A percentile compares a stretch with the other conserved stretches of the same genome.
Evolutionary conservation across 768 basidiomycete species (phyloP).

Genomic region (Pleurotus djamor): DNA sequence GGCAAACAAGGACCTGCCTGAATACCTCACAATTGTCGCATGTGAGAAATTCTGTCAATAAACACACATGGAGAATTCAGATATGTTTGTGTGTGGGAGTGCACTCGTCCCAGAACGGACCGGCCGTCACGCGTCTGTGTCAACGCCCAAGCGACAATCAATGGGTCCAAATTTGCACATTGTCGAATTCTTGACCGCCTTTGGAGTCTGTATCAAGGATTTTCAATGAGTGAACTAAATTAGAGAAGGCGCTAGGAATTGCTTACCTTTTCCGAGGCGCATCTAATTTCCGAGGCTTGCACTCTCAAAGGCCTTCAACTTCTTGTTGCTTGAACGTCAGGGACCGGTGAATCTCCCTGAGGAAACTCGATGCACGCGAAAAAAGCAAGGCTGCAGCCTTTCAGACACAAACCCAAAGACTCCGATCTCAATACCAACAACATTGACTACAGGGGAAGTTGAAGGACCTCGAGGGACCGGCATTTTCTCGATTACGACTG

Average conservation of each 20-base stretch:
- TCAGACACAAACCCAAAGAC: no score
- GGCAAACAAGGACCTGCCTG: background rate
- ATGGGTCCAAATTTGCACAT: background rate
- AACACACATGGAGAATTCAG: background rate
- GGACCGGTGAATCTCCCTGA: background rate
- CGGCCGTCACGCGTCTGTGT: background rate
- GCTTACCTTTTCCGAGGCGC: background rate
- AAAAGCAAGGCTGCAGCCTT: no score
- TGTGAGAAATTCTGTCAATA: constrained; percentile 5
- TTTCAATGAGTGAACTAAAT: background rate
- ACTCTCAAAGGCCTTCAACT: background rate
- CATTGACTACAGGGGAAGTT: no score
- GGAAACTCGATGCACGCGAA: background rate
- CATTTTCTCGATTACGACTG: no score
- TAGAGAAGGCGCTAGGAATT: background rate
- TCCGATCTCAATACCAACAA: no score
- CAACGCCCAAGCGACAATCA: background rate
- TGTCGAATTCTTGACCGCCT: background rate
- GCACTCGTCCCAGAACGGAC: background rate
- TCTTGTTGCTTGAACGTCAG: background rate
- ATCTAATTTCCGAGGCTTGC: background rate
- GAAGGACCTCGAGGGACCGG: no score
- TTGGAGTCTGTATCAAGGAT: background rate
- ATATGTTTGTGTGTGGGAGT: background rate
- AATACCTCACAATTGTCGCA: background rate